phyloP scores from a whole-genome alignment of 73 alveolate genomes.

The Paramecium sexaurelia region DNA sequence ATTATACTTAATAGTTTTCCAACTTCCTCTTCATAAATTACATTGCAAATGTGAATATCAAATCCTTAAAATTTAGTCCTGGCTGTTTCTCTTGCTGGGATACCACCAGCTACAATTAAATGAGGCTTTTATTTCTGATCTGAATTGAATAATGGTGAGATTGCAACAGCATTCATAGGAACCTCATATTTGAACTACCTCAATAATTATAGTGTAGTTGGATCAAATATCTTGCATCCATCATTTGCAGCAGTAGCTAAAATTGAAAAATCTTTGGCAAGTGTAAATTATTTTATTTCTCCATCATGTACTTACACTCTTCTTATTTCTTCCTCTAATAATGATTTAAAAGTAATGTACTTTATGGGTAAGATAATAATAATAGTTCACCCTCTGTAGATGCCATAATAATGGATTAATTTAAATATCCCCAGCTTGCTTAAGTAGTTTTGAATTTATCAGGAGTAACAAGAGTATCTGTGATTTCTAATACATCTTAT shows the following conservation, averaged over 20 bases:
- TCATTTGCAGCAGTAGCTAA: conserved; percentile 67
- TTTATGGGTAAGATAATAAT: neutral
- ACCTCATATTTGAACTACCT: conserved; percentile 65
- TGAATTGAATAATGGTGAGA: conserved; percentile 61
- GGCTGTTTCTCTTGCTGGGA: conserved; percentile 72
- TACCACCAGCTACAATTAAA: conserved; percentile 67
- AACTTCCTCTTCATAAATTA: conserved; percentile 63
- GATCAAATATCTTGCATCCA: conserved; percentile 67
- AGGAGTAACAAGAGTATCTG: neutral
- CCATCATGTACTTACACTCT: conserved; percentile 60
- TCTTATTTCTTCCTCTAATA: neutral
- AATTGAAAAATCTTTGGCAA: conserved; percentile 63
- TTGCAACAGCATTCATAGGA: conserved; percentile 66
- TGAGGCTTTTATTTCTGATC: conserved; percentile 47
- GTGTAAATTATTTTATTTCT: conserved; percentile 50
- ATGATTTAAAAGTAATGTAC: neutral
- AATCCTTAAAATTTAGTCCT: conserved; percentile 56
- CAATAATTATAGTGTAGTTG: conserved; percentile 34
- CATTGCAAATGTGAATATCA: conserved; percentile 65
- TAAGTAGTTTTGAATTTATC: neutral
- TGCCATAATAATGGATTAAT: neutral
- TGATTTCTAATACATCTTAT: neutral
- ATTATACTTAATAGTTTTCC: conserved; percentile 60
- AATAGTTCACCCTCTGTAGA: conserved; percentile 21
- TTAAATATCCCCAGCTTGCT: conserved; percentile 55